Conservation (phyloP, 1,284 basidiomycete species). For the Polyporus tsugae region DNA sequence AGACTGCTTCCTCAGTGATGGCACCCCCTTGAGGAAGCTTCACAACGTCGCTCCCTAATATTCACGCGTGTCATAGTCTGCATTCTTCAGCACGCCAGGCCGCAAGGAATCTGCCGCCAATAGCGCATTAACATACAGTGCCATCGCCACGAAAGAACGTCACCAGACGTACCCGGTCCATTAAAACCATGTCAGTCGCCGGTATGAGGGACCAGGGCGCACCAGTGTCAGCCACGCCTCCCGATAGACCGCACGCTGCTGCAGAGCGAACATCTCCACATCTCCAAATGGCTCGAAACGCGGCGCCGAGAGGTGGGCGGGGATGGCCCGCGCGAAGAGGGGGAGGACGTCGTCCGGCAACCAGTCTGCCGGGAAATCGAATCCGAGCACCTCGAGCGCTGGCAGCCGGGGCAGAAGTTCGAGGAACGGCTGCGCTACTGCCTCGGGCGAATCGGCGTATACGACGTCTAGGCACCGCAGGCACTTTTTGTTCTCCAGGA, state of each 20-base stretch:
- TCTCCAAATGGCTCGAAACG: neutral
- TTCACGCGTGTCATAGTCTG: too few relatives aligned
- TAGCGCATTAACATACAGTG: too few relatives aligned
- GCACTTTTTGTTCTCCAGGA: constrained; percentile 14
- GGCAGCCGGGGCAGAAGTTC: neutral
- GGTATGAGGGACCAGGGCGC: neutral
- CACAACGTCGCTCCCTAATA: too few relatives aligned
- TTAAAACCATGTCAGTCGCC: neutral
- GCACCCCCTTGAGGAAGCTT: too few relatives aligned
- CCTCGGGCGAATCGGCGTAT: neutral
- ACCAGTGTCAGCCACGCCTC: neutral
- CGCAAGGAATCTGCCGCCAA: too few relatives aligned
- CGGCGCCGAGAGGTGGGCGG: neutral
- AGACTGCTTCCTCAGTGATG: too few relatives aligned
- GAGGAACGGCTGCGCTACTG: neutral
- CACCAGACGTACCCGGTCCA: neutral
- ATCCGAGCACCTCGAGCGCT: neutral
- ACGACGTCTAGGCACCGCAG: neutral
- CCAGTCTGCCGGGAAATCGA: neutral
- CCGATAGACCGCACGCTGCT: neutral
- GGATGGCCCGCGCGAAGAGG: neutral
- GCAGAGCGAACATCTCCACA: neutral
- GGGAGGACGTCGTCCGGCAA: neutral
- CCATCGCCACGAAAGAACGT: too few relatives aligned
- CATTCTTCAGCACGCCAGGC: too few relatives aligned